These are phyloP conservation scores for Penicillium paradoxum DNA, from an alignment of 495 filamentous ascomycete species.

Conservation along the genomic window DNA sequence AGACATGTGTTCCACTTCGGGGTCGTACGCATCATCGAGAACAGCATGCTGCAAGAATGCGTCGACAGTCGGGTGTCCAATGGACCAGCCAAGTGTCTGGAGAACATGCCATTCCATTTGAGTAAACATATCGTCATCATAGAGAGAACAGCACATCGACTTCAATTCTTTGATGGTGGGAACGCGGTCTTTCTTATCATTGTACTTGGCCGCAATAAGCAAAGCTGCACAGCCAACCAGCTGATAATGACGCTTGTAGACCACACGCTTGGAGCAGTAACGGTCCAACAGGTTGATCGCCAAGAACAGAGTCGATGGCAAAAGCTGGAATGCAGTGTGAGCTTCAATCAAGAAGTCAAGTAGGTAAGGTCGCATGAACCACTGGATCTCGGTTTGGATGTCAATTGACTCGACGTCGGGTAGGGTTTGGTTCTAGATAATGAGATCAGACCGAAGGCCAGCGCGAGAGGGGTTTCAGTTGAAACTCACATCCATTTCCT, in stretches of 20 bases:
- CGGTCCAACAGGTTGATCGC: conserved; percentile 94
- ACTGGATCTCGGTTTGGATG: conserved; percentile 97
- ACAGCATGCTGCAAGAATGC: conserved; percentile 77
- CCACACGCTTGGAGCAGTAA: conserved; percentile 96
- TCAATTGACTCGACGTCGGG: conserved; percentile 97
- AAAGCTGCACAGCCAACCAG: conserved; percentile 94
- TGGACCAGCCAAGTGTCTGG: conserved; percentile 92
- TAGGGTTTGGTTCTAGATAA: conserved; percentile 72
- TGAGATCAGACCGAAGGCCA: conserved; percentile 23
- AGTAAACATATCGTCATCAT: conserved; percentile 99
- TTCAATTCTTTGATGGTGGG: conserved; percentile 93
- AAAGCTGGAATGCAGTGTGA: conserved; percentile 86
- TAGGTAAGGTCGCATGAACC: conserved; percentile 98
- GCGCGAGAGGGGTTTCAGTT: not conserved
- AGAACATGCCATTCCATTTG: conserved; percentile 99
- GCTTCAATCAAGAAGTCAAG: conserved; percentile 98
- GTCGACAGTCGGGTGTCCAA: conserved; percentile 94
- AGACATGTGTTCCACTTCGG: conserved; percentile 90
- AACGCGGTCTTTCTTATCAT: conserved; percentile 95
- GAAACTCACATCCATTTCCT: conserved; percentile 83
- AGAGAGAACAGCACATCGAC: conserved; percentile 97
- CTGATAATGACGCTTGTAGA: conserved; percentile 99
- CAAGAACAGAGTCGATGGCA: conserved; percentile 91
- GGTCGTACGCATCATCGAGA: conserved; percentile 60
- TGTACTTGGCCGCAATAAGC: conserved; percentile 96